A percentile compares a stretch with the other conserved stretches of the same genome.
Conservation (phyloP, 139 green algal species). For the Pleodorina starrii region DNA sequence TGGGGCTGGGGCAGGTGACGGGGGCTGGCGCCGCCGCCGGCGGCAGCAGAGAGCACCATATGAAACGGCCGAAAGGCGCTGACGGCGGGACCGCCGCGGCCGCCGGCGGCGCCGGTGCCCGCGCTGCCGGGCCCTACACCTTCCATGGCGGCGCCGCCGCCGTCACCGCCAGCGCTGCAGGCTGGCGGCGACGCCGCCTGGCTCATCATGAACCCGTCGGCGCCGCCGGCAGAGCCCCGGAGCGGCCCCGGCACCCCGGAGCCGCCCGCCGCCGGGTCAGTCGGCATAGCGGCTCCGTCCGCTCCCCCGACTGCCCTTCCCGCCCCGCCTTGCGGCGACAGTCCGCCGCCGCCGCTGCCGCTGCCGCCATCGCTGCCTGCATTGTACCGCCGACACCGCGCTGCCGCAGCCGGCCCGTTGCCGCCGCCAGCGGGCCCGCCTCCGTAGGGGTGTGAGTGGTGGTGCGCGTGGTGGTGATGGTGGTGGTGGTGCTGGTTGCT, state of each 20-base stretch:
- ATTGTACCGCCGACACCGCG: background rate
- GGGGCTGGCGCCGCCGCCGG: background rate
- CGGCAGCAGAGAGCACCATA: background rate
- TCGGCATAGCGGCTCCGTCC: background rate
- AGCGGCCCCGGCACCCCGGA: background rate
- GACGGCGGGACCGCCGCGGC: background rate
- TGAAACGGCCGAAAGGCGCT: constrained; percentile 38
- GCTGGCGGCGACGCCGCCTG: background rate
- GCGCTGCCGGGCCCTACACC: background rate
- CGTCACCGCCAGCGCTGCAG: background rate
- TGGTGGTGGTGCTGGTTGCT: background rate
- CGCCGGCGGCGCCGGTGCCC: background rate
- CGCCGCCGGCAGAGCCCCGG: background rate
- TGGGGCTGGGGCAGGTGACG: too few species aligned
- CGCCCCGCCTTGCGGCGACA: background rate
- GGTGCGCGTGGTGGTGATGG: background rate
- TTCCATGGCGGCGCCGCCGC: background rate
- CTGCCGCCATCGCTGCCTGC: background rate
- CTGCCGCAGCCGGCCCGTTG: background rate
- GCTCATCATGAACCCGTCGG: background rate
- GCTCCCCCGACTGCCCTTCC: background rate
- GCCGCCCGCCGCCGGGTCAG: background rate
- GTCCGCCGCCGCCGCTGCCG: background rate
- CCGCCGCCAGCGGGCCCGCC: background rate
- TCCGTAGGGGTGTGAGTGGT: background rate